Base-by-base conservation (phyloP, 257 asterid species). In the Craterostigma plantagineum region DNA sequence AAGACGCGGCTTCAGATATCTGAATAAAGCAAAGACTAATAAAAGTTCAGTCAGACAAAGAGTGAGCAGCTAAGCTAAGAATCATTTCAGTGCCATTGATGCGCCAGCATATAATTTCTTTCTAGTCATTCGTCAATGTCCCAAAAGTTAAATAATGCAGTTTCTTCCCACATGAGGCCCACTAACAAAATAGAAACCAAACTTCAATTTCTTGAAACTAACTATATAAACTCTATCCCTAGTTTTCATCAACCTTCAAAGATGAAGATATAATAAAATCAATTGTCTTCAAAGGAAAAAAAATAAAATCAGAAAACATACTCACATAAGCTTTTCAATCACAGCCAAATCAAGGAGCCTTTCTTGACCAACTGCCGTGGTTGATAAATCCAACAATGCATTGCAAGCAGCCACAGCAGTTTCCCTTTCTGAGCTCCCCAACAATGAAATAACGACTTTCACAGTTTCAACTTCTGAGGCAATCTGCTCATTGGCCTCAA, bases 311-410 rank as follows among this genome's bases (percentile, higher is more conserved):
- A 38, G 47, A 48, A 43, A 51, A 48, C 13, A 8, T 54, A 55
- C 95, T 76, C 78, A 79, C 93, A 63, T 35, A 35, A 83, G 68
- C 42, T 58, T 66, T 54, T 71, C 69, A 30, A 67, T 52, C 11
- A 78, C 83, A 14, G 57, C 54, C 9, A 61, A 62, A 15, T 67
- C 68, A 40, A 76, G 52, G 52, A 83, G 68, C 63, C 60, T 65
- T 43, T 18, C 56, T 17, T 63, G 67, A 40, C 95, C 95, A 42
- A 62, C 39, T 6, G 62, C 63, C 36, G 86, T 66, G 2, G 83
- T 67, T 7, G 83, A 65, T 49, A 83, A 67, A 64, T 83, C 95
- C 80, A 83, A 54, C 14, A 61, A 46, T 11, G 83, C 75, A 61
- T 68, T 76, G 63, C 91, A 83, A 39, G 86, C 79, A 59, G 72